phyloP scores from a whole-genome alignment of 2,329 filamentous ascomycete species.

The Bipolaris zeicola region DNA sequence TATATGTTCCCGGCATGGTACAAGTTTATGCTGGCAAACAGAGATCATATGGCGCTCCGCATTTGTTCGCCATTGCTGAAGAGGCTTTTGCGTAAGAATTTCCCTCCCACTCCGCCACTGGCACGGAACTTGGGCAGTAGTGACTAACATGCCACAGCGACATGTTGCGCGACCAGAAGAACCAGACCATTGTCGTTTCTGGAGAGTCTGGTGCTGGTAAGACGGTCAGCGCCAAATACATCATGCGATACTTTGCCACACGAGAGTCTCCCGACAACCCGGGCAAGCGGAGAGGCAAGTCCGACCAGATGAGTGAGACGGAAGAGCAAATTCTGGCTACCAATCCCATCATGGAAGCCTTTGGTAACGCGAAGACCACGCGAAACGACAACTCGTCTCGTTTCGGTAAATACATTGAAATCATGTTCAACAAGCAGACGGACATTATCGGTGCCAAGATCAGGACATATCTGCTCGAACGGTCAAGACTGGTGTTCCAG shows the following conservation, averaged over 20 bases:
- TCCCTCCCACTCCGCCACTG: neutral
- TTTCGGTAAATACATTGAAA: slow-evolving; percentile 99
- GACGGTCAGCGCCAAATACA: slow-evolving; percentile 99
- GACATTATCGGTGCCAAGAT: slow-evolving; percentile 99
- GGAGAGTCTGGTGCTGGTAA: slow-evolving; percentile 98
- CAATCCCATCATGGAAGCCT: slow-evolving; percentile 99
- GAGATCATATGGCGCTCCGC: slow-evolving; percentile 92
- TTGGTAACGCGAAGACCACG: slow-evolving; percentile 99
- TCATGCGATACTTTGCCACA: slow-evolving; percentile 99
- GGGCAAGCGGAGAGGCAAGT: slow-evolving; percentile 75
- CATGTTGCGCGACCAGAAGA: slow-evolving; percentile 94
- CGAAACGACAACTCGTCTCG: slow-evolving; percentile 98
- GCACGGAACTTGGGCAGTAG: neutral
- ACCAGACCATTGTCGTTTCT: slow-evolving; percentile 99
- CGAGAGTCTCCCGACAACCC: slow-evolving; percentile 91
- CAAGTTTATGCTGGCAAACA: slow-evolving; percentile 98
- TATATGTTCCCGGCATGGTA: slow-evolving; percentile 99
- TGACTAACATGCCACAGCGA: slow-evolving; percentile 63
- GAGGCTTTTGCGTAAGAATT: slow-evolving; percentile 88
- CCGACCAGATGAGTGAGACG: slow-evolving; percentile 90
- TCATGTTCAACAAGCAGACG: slow-evolving; percentile 94
- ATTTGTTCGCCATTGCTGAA: slow-evolving; percentile 98
- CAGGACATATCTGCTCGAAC: slow-evolving; percentile 91
- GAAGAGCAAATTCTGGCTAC: slow-evolving; percentile 98
- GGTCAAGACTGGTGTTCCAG: slow-evolving; percentile 95